These are phyloP conservation scores for Pseudonectria foliicola DNA, from an alignment of 2,329 filamentous ascomycete species.

Conservation along the genomic window DNA sequence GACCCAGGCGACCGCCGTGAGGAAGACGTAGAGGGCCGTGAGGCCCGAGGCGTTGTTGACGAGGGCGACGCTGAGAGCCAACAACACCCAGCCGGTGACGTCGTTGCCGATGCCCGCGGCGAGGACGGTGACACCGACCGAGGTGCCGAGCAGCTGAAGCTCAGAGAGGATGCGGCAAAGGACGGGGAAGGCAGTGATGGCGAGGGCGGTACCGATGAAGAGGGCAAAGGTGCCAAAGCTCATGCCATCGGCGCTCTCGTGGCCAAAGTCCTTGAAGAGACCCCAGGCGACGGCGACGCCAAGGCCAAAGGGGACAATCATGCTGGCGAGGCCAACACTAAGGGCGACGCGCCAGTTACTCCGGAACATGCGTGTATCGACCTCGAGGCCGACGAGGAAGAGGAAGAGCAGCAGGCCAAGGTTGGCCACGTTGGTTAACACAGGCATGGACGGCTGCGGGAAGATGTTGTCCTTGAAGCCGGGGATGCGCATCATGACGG, in stretches of 20 bases:
- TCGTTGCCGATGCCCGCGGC: slow-evolving; percentile 92
- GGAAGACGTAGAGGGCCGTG: slow-evolving; percentile 75
- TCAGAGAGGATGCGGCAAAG: slow-evolving; percentile 90
- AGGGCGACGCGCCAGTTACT: slow-evolving; percentile 76
- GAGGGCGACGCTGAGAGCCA: slow-evolving; percentile 86
- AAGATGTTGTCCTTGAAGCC: slow-evolving; percentile 73
- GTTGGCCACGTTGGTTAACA: slow-evolving; percentile 71
- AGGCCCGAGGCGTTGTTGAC: slow-evolving; percentile 82
- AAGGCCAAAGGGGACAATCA: slow-evolving; percentile 75
- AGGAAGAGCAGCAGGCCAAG: slow-evolving; percentile 78
- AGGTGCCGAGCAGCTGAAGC: slow-evolving; percentile 74
- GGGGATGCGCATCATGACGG: slow-evolving; percentile 80
- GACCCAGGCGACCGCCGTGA: slow-evolving; percentile 67
- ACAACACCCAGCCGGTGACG: slow-evolving; percentile 67
- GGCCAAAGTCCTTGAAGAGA: slow-evolving; percentile 65
- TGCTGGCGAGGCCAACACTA: slow-evolving; percentile 70
- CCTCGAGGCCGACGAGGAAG: slow-evolving; percentile 82
- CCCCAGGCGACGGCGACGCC: slow-evolving; percentile 77
- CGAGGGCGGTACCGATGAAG: slow-evolving; percentile 89
- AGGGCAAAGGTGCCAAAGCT: slow-evolving; percentile 49
- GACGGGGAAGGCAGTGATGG: slow-evolving; percentile 87
- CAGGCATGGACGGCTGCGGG: slow-evolving; percentile 65
- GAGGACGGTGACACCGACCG: slow-evolving; percentile 80
- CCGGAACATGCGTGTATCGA: slow-evolving; percentile 69
- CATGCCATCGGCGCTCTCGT: slow-evolving; percentile 34